These are phyloP conservation scores for Cercophora newfieldiana DNA, from an alignment of 495 filamentous ascomycete species.

Conservation along the genomic window DNA sequence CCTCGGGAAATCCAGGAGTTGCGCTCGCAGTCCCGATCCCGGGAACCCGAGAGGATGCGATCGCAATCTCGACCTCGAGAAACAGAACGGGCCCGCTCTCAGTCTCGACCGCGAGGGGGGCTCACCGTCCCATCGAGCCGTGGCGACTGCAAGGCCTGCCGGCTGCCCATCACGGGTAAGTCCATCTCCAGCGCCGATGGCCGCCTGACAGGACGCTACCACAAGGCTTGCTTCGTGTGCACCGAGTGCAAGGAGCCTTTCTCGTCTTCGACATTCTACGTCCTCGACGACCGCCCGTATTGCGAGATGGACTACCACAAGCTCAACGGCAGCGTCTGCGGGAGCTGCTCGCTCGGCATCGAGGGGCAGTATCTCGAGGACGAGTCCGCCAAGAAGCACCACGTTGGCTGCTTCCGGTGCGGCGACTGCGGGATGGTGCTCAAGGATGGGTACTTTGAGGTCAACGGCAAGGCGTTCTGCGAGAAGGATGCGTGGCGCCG, in stretches of 20 bases:
- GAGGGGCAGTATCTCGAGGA: constrained; percentile 96
- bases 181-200: constrained; percentile 93
- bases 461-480: constrained; percentile 63
- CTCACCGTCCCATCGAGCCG: constrained; percentile 42
- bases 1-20: constrained; percentile 18
- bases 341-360: constrained; percentile 77
- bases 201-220: constrained; percentile 88
- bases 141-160: constrained; percentile 82
- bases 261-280: constrained; percentile 88
- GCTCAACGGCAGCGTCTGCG: constrained; percentile 82
- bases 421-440: constrained; percentile 59
- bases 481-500: constrained; percentile 79
- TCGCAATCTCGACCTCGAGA: constrained; percentile 16
- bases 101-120: constrained; percentile 23
- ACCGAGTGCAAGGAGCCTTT: constrained; percentile 80
- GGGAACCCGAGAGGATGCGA: constrained; percentile 17
- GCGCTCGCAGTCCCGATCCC: constrained; percentile 22
- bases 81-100: constrained; percentile 18
- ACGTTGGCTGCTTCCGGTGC: constrained; percentile 84
- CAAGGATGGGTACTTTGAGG: constrained; percentile 64
- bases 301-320: constrained; percentile 93
- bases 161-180: constrained; percentile 77
- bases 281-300: constrained; percentile 80
- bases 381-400: constrained; percentile 73
- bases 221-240: constrained; percentile 93